These are phyloP conservation scores for Escovopsis sp. DNA, from an alignment of 2,329 filamentous ascomycete species.

Conservation along the genomic window DNA sequence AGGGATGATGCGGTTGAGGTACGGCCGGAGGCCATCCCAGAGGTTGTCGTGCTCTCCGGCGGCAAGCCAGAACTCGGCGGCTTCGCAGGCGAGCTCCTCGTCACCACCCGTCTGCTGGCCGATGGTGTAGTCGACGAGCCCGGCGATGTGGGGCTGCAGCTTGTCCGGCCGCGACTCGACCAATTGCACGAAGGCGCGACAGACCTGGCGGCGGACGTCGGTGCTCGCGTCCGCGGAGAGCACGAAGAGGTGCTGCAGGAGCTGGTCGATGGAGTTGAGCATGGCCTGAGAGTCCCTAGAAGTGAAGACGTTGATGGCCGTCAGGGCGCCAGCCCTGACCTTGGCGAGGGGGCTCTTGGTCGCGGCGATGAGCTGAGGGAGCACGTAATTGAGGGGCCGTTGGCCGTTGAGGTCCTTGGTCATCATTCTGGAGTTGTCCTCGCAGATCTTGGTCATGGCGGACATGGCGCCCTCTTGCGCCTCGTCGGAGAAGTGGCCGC, in stretches of 20 bases:
- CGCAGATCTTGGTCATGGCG: conserved; percentile 86
- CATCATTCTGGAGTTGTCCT: conserved; percentile 79
- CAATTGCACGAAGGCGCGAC: conserved; percentile 80
- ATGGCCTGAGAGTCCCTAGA: conserved; percentile 71
- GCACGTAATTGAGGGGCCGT: conserved; percentile 71
- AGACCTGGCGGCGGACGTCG: conserved; percentile 84
- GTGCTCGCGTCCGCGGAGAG: conserved; percentile 61
- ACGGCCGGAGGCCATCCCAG: conserved; percentile 60
- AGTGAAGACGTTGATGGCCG: conserved; percentile 83
- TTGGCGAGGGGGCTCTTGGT: conserved; percentile 61
- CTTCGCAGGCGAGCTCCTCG: conserved; percentile 80
- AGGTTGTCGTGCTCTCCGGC: conserved; percentile 76
- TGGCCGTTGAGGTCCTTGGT: conserved; percentile 81
- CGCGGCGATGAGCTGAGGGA: conserved; percentile 81
- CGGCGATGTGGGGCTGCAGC: conserved; percentile 72
- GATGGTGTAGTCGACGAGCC: conserved; percentile 85
- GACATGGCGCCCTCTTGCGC: conserved; percentile 89
- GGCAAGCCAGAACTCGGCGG: conserved; percentile 93
- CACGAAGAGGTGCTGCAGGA: conserved; percentile 70
- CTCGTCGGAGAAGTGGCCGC: conserved; percentile 49
- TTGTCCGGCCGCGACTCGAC: conserved; percentile 85
- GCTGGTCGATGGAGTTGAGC: conserved; percentile 61
- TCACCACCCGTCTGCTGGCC: conserved; percentile 78
- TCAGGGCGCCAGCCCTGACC: conserved; percentile 66
- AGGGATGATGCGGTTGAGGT: conserved; percentile 72